phyloP scores from a whole-genome alignment of 1,139 yeast species.

The Arxiozyma telluris region DNA sequence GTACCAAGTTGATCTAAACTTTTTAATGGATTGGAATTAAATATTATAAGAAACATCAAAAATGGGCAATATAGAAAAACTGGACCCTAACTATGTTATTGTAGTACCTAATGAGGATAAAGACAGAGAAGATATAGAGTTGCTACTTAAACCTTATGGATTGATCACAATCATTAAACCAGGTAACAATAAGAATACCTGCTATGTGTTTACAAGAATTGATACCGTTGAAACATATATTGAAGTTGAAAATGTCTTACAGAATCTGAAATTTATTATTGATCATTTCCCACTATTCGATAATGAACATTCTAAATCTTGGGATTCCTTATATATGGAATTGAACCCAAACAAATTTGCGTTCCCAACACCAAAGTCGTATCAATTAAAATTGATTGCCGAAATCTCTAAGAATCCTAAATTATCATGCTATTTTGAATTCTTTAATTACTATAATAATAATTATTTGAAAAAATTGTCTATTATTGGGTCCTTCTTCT shows the following conservation, averaged over 20 bases:
- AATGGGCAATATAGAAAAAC: slow-evolving; percentile 13
- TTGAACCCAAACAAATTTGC: slow-evolving; percentile 10
- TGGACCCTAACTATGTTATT: slow-evolving; percentile 25
- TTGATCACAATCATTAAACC: slow-evolving; percentile 18
- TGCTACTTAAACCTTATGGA: slow-evolving; percentile 16
- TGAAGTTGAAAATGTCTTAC: neutral
- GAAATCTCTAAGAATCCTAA: slow-evolving; percentile 46
- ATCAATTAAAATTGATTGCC: slow-evolving; percentile 16
- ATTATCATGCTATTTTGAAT: slow-evolving; percentile 72
- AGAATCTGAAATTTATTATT: slow-evolving; percentile 36
- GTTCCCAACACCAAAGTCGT: slow-evolving; percentile 10
- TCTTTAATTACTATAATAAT: slow-evolving; percentile 51
- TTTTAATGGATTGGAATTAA: neutral
- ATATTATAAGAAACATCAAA: neutral
- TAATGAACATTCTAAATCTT: slow-evolving; percentile 29
- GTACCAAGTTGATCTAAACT: neutral
- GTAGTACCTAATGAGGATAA: slow-evolving; percentile 14
- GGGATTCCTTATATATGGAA: slow-evolving; percentile 11
- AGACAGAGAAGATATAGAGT: slow-evolving; percentile 12
- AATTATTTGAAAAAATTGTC: slow-evolving; percentile 56
- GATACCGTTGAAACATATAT: neutral
- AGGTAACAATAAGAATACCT: slow-evolving; percentile 11
- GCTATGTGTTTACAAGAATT: slow-evolving; percentile 1
- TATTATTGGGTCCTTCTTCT: slow-evolving; percentile 41
- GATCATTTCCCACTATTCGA: slow-evolving; percentile 54